Percentiles rank a stretch among this genome's conserved stretches.
Conservation (phyloP, 805 yeast genomes). For the Yamadazyma sp. region DNA sequence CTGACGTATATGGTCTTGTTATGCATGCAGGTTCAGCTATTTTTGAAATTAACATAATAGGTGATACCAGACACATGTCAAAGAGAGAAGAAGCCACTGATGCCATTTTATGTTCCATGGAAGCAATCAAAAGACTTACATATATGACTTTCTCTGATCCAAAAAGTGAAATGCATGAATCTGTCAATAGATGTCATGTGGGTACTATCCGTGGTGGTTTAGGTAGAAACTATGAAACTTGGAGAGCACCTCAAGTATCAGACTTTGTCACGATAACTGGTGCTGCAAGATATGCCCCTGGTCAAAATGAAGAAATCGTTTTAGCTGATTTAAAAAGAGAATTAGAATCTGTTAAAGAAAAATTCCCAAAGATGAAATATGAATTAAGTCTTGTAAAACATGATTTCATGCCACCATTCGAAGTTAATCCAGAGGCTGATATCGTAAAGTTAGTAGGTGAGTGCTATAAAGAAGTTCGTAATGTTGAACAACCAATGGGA, state of each 20-base stretch:
- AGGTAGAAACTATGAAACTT: conserved; percentile 23
- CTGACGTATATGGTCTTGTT: conserved; percentile 23
- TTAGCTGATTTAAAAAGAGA: conserved; percentile 19
- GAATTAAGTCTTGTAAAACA: conserved; percentile 9
- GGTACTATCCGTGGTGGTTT: conserved; percentile 28
- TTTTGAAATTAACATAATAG: conserved; percentile 23
- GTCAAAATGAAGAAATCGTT: conserved; percentile 21
- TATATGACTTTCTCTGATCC: conserved; percentile 23
- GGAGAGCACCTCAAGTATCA: conserved; percentile 30
- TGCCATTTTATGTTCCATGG: conserved; percentile 25
- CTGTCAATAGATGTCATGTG: conserved; percentile 26
- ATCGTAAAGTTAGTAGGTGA: conserved; percentile 7
- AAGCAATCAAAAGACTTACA: conserved; percentile 21
- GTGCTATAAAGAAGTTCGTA: conserved; percentile 7
- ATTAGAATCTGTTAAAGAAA: conserved; percentile 13
- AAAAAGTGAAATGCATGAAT: conserved; percentile 17
- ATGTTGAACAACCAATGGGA: conserved; percentile 11
- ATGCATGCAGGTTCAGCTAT: conserved; percentile 30
- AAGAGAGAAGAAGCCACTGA: conserved; percentile 30
- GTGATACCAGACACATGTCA: conserved; percentile 29
- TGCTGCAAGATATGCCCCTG: conserved; percentile 30
- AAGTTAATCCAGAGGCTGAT: conserved; percentile 8
- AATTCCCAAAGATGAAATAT: conserved; percentile 11
- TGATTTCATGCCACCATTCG: conserved; percentile 13
- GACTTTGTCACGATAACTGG: conserved; percentile 29